Conservation (phyloP, 2,329 filamentous ascomycete genomes). For the Alternaria triticimaculans region DNA sequence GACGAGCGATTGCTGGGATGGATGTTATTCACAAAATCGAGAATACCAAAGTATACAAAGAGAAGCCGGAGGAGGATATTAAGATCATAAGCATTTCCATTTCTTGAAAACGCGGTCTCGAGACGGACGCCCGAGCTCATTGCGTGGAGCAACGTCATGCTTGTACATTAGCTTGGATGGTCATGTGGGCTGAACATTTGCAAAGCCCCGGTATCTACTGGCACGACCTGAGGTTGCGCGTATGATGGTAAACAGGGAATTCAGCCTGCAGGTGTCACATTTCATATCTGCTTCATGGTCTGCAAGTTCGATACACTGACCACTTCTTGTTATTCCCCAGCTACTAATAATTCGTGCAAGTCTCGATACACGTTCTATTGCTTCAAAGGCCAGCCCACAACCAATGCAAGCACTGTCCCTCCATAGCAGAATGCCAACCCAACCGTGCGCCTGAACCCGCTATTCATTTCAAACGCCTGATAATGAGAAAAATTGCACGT, state of each 20-base stretch:
- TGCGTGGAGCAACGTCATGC: background rate
- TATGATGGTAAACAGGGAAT: background rate
- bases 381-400: background rate
- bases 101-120: conserved; percentile 16
- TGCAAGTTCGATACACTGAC: background rate
- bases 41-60: conserved; percentile 82
- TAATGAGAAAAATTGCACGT: background rate
- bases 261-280: background rate
- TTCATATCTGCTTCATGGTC: background rate
- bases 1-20: conserved; percentile 84
- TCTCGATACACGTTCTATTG: background rate
- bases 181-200: background rate
- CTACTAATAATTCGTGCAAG: background rate
- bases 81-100: conserved; percentile 87
- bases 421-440: background rate
- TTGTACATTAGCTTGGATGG: background rate
- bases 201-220: background rate
- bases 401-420: background rate
- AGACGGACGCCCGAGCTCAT: background rate
- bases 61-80: conserved; percentile 96
- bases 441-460: background rate
- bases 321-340: background rate
- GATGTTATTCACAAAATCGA: conserved; percentile 98
- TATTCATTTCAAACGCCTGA: background rate
- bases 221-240: background rate